Percentiles rank a stretch among this genome's conserved stretches.
Conservation (phyloP, 371 early-diverging fungal genomes). For the Haplosporangium sp. region DNA sequence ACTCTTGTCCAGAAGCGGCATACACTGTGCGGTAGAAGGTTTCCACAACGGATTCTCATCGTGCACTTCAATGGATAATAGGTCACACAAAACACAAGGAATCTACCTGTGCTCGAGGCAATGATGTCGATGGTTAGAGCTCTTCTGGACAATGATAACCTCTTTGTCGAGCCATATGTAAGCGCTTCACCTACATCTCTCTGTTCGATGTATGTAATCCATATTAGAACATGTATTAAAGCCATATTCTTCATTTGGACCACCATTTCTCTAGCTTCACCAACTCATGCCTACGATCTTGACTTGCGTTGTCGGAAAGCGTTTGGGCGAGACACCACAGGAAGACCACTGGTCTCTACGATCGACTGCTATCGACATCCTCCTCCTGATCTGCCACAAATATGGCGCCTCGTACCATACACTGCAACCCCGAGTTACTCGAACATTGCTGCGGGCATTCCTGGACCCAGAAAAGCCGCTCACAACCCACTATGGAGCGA, state of each 20-base stretch:
- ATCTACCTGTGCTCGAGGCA: slow-evolving; percentile 73
- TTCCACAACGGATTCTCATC: too few species aligned
- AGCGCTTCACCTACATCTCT: slow-evolving; percentile 13
- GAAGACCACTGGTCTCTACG: slow-evolving; percentile 91
- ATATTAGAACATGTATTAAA: neutral
- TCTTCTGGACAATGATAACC: slow-evolving; percentile 88
- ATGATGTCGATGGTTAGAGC: slow-evolving; percentile 89
- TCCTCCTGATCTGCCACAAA: slow-evolving; percentile 75
- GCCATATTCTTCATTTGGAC: neutral
- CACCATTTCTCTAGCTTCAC: slow-evolving; percentile 78
- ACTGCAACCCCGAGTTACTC: slow-evolving; percentile 88
- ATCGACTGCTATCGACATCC: slow-evolving; percentile 77
- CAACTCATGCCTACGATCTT: slow-evolving; percentile 97
- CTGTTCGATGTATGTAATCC: neutral
- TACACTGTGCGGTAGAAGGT: too few species aligned
- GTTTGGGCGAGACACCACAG: slow-evolving; percentile 71
- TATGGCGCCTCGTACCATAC: slow-evolving; percentile 87
- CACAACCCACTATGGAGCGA: slow-evolving; percentile 91
- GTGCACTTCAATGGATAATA: slow-evolving; percentile 17
- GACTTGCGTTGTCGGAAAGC: slow-evolving; percentile 94
- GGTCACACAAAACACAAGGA: slow-evolving; percentile 83
- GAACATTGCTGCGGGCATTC: slow-evolving; percentile 89
- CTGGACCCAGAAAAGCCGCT: slow-evolving; percentile 87
- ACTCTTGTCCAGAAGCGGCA: too few species aligned
- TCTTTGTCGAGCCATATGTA: slow-evolving; percentile 98